Evolutionary conservation across 345 rosid species (phyloP), one percentile per base, ranked within the genome.

Genomic region (Bretschneidera sinensis): DNA sequence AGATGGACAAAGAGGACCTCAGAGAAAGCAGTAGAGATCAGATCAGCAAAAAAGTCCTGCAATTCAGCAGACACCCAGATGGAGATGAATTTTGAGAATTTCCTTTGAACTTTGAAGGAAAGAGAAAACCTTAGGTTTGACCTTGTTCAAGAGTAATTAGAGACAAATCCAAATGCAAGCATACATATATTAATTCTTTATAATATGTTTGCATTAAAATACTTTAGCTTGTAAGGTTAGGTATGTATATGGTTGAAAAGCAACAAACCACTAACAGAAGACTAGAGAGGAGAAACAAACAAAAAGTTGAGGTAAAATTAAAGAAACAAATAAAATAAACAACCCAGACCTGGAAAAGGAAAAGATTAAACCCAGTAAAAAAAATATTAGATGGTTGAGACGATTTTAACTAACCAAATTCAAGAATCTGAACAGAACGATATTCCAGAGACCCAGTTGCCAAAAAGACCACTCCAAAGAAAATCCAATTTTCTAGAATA

Each of bases 191-290:
- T n/a, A n/a, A n/a, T 63, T 34, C 35, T 50, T 59, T 58, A 55
- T 51, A 21, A 35, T 34, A 45, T 48, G 20, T n/a, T 9, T 50
- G 4, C 18, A 18, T 43, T 24, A 23, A 53, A 28, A 22, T 54
- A n/a, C 24, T 19, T 59, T 43, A 18, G 68, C 58, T 64, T 66
- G 64, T 31, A 43, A 65, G 56, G 72, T 76, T 73, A 65, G 78
- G 78, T 68, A 52, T n/a, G n/a, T n/a, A n/a, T n/a, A n/a, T 45
- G 48, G 64, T 59, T 65, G 63, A 64, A 61, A 57, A 51, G 21
- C 66, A 72, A 60, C 67, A 64, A 78, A 64, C 61, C 66, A 56
- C 55, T 50, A 59, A 68, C 60, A 52, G 57, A 56, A 17, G 35
- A 24, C 65, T 71, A 43, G 59, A 61, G 48, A 21, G 22, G 64